Evolutionary conservation across 2,329 filamentous ascomycete species (phyloP).

Genomic region (Epichloe sp.): DNA sequence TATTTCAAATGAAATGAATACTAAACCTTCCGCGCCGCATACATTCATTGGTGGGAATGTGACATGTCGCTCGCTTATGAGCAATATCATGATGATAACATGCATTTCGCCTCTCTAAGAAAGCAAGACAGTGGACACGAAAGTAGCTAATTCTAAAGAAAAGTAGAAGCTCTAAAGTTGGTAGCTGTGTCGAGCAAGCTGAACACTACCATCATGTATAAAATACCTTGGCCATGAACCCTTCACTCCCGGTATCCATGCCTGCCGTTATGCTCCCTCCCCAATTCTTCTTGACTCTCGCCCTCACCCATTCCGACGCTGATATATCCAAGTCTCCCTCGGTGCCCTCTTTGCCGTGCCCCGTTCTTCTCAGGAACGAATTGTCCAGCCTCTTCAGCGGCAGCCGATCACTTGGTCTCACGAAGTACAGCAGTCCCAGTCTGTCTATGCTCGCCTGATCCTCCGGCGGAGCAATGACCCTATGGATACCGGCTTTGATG

Average conservation of each 20-base stretch:
- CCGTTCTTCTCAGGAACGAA: conserved; percentile 1
- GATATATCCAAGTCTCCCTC: conserved; percentile 1
- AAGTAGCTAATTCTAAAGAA: neutral
- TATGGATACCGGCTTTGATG: conserved; percentile 3
- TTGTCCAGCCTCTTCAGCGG: conserved; percentile 2
- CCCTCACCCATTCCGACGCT: conserved; percentile 4
- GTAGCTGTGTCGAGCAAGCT: too few relatives aligned
- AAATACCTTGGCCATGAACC: conserved; percentile 5
- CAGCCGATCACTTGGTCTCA: conserved; percentile 2
- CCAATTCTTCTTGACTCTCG: conserved; percentile 3
- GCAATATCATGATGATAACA: neutral
- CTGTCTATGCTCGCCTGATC: conserved; percentile 3
- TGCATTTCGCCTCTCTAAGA: neutral
- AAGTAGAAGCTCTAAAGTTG: too few relatives aligned
- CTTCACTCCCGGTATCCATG: neutral
- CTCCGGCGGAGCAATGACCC: conserved; percentile 1
- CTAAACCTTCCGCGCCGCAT: conserved; percentile 14
- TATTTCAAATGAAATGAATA: conserved; percentile 24
- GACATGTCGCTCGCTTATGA: neutral
- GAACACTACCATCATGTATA: neutral
- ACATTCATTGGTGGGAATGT: neutral
- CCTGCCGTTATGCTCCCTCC: neutral
- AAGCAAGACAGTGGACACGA: neutral
- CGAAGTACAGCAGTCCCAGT: conserved; percentile 3
- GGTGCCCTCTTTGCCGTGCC: neutral